phyloP scores from a whole-genome alignment of 306 rosid species.

The Prunus padus region DNA sequence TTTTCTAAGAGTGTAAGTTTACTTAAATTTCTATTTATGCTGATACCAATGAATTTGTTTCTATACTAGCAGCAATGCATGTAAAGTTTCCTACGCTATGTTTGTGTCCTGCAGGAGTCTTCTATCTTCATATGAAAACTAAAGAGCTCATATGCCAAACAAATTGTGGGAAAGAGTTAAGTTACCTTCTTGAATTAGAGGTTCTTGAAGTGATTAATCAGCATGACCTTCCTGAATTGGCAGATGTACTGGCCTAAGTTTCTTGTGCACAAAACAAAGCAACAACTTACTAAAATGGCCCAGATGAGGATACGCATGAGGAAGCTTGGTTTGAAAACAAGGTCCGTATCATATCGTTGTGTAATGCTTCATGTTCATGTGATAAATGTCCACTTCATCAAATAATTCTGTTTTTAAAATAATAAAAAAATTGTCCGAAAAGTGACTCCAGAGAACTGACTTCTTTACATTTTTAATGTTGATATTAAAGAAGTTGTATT shows the following conservation, averaged over 20 bases:
- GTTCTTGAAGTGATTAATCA: constrained; percentile 10
- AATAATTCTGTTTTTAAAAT: not conserved
- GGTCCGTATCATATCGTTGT: constrained; percentile 37
- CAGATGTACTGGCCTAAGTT: constrained; percentile 93
- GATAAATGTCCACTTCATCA: not conserved
- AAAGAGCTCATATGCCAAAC: constrained; percentile 92
- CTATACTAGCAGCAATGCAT: not conserved
- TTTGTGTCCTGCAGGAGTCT: constrained; percentile 64
- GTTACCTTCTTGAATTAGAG: constrained; percentile 43
- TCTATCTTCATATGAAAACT: constrained; percentile 91
- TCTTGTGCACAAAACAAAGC: constrained; percentile 37
- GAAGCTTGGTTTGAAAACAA: constrained; percentile 83
- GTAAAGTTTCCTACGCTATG: not conserved
- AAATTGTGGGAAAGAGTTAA: constrained; percentile 92
- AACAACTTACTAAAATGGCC: constrained; percentile 92
- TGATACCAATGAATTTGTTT: not conserved
- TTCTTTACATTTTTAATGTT: not conserved
- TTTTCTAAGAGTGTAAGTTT: not conserved
- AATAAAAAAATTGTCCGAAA: too few species aligned
- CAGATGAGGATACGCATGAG: constrained; percentile 91
- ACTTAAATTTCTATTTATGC: not conserved
- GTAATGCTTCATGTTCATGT: not conserved
- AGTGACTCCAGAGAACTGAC: too few species aligned
- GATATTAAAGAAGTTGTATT: not conserved
- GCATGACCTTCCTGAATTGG: constrained; percentile 16